phyloP scores from a whole-genome alignment of 345 rosid species.

The Punica granatum region DNA sequence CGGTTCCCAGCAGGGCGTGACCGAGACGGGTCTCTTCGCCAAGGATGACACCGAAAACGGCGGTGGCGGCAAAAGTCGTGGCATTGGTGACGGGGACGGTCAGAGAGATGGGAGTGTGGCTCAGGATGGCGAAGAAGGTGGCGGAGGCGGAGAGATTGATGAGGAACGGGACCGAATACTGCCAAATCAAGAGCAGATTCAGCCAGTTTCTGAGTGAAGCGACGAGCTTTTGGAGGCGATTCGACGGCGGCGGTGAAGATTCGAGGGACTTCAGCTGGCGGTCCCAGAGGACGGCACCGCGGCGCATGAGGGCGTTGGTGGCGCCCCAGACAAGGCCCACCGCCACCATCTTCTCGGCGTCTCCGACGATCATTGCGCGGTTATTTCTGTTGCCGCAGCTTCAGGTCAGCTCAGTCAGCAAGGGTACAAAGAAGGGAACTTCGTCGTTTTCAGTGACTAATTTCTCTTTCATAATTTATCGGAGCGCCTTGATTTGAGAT shows the following conservation, averaged over 20 bases:
- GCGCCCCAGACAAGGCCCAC: conserved; percentile 93
- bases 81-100: conserved; percentile 95
- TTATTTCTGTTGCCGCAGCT: not conserved
- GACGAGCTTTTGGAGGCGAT: conserved; percentile 32
- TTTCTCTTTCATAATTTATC: too few relatives aligned
- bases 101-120: conserved; percentile 65
- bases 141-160: conserved; percentile 88
- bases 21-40: conserved; percentile 67
- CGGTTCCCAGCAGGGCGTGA: conserved; percentile 54
- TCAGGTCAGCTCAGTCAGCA: not conserved
- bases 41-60: conserved; percentile 57
- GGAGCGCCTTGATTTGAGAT: too few relatives aligned
- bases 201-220: conserved; percentile 36
- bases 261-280: conserved; percentile 18
- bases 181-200: conserved; percentile 71
- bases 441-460: too few relatives aligned
- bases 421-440: not conserved
- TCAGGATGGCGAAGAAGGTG: conserved; percentile 65
- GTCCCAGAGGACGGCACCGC: conserved; percentile 88
- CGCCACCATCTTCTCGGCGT: conserved; percentile 75
- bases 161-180: conserved; percentile 77
- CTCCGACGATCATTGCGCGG: conserved; percentile 35
- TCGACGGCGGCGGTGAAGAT: conserved; percentile 11
- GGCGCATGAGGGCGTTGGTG: conserved; percentile 83
- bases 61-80: conserved; percentile 88